Conservation (phyloP, 495 filamentous ascomycete genomes). For the Penicillium mononematosum region DNA sequence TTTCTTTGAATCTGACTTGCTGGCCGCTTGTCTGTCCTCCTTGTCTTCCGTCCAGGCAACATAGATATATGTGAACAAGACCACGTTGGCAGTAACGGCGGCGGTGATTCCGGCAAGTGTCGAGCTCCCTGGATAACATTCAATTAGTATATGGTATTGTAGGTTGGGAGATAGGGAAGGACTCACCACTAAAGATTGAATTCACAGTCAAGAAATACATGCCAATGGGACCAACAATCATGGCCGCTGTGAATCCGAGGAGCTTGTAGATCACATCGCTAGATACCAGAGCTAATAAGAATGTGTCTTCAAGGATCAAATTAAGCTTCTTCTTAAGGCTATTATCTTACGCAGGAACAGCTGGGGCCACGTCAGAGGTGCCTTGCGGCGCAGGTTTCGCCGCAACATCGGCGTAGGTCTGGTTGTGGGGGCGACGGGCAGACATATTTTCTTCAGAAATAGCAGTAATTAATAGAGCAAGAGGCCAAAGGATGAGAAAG, state of each 20-base stretch:
- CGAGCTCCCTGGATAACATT: conserved; percentile 62
- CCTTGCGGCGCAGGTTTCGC: conserved; percentile 26
- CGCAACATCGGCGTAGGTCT: conserved; percentile 36
- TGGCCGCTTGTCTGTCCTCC: conserved; percentile 58
- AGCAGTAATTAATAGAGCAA: not conserved
- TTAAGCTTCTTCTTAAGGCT: conserved; percentile 3
- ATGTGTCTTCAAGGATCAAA: conserved; percentile 2
- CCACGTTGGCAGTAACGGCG: conserved; percentile 85
- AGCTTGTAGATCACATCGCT: conserved; percentile 90
- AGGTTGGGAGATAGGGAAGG: not conserved
- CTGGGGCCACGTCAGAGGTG: conserved; percentile 55
- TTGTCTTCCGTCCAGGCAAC: conserved; percentile 90
- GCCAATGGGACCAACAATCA: conserved; percentile 80
- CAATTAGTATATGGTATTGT: not conserved
- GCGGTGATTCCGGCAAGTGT: conserved; percentile 83
- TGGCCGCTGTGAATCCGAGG: conserved; percentile 83
- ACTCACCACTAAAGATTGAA: conserved; percentile 71
- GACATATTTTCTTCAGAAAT: conserved; percentile 26
- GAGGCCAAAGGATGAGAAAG: not conserved
- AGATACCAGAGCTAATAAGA: conserved; percentile 4
- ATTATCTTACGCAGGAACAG: conserved; percentile 66
- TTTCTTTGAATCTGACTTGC: conserved; percentile 60
- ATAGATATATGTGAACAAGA: conserved; percentile 85
- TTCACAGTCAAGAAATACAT: conserved; percentile 82
- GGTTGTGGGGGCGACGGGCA: conserved; percentile 33